phyloP scores from a whole-genome alignment of 1,139 yeast genomes.

The Ashbya aceris region DNA sequence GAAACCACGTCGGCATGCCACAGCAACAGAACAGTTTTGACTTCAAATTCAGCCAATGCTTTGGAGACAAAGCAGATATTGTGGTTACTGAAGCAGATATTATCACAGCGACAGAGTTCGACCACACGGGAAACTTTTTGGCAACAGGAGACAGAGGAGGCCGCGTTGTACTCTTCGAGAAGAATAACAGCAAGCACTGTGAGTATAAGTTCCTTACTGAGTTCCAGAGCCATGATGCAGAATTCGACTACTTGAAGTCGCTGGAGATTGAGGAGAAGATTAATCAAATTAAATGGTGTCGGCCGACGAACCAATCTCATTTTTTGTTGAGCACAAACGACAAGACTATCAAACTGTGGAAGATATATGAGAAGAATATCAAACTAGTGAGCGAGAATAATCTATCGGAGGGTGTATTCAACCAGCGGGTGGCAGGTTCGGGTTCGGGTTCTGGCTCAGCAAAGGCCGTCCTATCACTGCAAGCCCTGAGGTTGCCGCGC shows the following conservation, averaged over 20 bases:
- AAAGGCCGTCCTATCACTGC: conserved; percentile 22
- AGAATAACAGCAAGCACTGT: conserved; percentile 71
- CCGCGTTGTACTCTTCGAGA: conserved; percentile 88
- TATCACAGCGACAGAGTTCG: conserved; percentile 94
- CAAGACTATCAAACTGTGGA: conserved; percentile 96
- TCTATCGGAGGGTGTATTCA: conserved; percentile 30
- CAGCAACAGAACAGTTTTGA: conserved; percentile 21
- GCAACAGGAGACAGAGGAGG: conserved; percentile 99
- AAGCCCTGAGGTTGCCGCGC: conserved; percentile 66
- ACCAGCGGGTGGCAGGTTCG: conserved; percentile 11
- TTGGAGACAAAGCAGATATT: conserved; percentile 96
- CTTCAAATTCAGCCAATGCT: conserved; percentile 74
- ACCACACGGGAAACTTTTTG: conserved; percentile 84
- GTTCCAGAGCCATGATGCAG: conserved; percentile 97
- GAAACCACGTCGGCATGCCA: neutral
- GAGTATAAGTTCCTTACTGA: conserved; percentile 95
- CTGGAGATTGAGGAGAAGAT: conserved; percentile 97
- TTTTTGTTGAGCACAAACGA: conserved; percentile 88
- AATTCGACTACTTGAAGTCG: conserved; percentile 91
- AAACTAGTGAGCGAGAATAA: conserved; percentile 90
- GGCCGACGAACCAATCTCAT: conserved; percentile 78
- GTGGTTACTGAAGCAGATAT: conserved; percentile 98
- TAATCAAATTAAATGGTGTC: conserved; percentile 95
- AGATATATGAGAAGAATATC: conserved; percentile 83
- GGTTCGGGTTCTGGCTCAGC: conserved; percentile 17